A percentile compares a stretch with the other conserved stretches of the same genome.
These are phyloP conservation scores for Aspergillus novoparasiticus DNA, from an alignment of 2,329 filamentous ascomycete species.

Conservation along the genomic window DNA sequence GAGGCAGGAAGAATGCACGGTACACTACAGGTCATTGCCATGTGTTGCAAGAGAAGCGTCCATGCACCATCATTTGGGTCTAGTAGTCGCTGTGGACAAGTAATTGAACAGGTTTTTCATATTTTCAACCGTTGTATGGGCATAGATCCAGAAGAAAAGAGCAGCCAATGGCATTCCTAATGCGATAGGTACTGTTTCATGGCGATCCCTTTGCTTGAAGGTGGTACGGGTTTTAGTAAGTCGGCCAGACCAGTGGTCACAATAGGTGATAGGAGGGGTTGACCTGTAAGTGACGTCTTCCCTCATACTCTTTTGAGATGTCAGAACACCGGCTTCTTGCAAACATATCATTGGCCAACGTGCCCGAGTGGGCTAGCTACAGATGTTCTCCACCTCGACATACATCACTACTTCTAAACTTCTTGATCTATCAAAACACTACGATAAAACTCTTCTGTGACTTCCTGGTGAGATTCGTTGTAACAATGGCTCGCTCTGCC, in stretches of 20 bases:
- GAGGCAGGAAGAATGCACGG: neutral
- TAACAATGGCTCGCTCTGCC: constrained; percentile 24
- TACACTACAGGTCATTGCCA: neutral
- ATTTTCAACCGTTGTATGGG: neutral
- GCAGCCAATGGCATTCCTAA: no score
- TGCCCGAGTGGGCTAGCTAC: neutral
- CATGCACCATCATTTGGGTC: neutral
- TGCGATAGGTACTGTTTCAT: neutral
- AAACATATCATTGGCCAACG: neutral
- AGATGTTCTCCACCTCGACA: neutral
- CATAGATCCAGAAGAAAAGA: neutral
- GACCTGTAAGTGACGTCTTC: neutral
- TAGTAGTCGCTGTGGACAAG: no score
- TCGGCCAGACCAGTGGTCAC: neutral
- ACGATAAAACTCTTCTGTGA: neutral
- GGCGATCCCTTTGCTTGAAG: no score
- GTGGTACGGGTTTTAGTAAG: neutral
- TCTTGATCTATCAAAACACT: neutral
- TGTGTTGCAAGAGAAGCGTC: neutral
- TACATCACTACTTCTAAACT: neutral
- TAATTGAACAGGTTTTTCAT: neutral
- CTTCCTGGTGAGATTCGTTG: neutral
- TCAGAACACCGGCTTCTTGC: neutral
- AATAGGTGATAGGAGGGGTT: neutral
- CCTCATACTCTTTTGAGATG: neutral